These are phyloP conservation scores for Datisca glomerata DNA, from an alignment of 306 rosid genomes.

Conservation along the genomic window DNA sequence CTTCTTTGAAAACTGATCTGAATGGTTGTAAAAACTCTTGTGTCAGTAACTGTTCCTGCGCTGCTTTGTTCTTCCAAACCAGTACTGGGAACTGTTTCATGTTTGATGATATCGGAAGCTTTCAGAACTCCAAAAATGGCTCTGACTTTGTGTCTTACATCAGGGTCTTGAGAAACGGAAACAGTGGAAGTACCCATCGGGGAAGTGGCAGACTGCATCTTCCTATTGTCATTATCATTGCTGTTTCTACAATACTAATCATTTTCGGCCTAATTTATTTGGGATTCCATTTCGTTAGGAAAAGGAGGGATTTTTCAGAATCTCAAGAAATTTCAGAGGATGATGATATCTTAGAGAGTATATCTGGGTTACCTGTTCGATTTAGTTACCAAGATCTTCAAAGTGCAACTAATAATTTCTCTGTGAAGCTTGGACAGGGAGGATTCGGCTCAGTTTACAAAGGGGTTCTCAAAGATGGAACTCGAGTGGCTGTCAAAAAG, in stretches of 20 bases:
- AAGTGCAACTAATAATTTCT: slow-evolving; percentile 67
- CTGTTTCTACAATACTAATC: slow-evolving; percentile 31
- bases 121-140: slow-evolving; percentile 27
- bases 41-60: slow-evolving; percentile 57
- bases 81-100: slow-evolving; percentile 57
- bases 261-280: slow-evolving; percentile 31
- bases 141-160: slow-evolving; percentile 57
- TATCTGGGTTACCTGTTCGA: slow-evolving; percentile 68
- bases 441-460: slow-evolving; percentile 90
- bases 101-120: slow-evolving; percentile 58
- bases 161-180: slow-evolving; percentile 36
- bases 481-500: slow-evolving; percentile 77
- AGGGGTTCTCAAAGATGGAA: slow-evolving; percentile 65
- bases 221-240: slow-evolving; percentile 39
- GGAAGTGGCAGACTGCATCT: slow-evolving; percentile 17
- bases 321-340: slow-evolving; percentile 59
- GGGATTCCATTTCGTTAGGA: slow-evolving; percentile 37
- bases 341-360: slow-evolving; percentile 65
- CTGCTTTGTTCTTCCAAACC: slow-evolving; percentile 62
- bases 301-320: slow-evolving; percentile 25
- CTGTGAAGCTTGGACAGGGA: slow-evolving; percentile 77
- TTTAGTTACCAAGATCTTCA: slow-evolving; percentile 58
- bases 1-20: slow-evolving; percentile 49
- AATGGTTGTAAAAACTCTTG: slow-evolving; percentile 56
- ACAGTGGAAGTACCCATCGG: background rate